Base-by-base conservation (phyloP, 331 rosid species). In the Cucumis variabilis region DNA sequence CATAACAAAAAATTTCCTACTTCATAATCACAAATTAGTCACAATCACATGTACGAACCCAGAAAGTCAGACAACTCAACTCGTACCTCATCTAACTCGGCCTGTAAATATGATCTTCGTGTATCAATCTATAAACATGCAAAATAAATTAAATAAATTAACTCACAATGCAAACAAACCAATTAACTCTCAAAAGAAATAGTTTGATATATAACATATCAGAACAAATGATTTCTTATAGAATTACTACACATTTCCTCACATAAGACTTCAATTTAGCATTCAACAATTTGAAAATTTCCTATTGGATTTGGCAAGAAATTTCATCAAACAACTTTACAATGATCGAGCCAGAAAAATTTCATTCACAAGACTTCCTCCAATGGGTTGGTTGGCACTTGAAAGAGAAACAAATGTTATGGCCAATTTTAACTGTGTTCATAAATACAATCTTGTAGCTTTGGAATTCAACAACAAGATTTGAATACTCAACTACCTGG, bases 341-440 rank as follows among this genome's bases (percentile, higher is more conserved):
- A 21, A 78, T 53, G 98, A 93, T 27, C 98, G 99, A 78, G 98
- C 60, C 9, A 79, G 99, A 15, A 95, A 94, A 70, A 17, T 95
- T 8, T 78, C 97, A 25, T 73, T 96, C 12, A 88, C 96, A 4
- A 98, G 99, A 48, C 88, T 92, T 24, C 66, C 93, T 84, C 96
- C 99, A 5, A 91, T 96, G n/a, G 98, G 99, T 27, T 96, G 99
- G 87, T 93, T 96, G 62, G 98, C 99, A 9, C 86, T 96, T 65
- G 99, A 96, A 88, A 93, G 99, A 82, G 41, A 94, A 9, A 73
- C 88, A 5, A 94, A 96, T 88, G 55, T 94, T 27, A 12, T 90
- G 1, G 90, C 66, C 0, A 1, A 71, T 4, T 88, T 92, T 82
- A 91, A 53, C 0, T 96, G 99, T 71, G 88, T 86, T 3, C 53